Evolutionary conservation across 495 filamentous ascomycete genomes (phyloP).

Genomic region (Achaetomiella virescens): DNA sequence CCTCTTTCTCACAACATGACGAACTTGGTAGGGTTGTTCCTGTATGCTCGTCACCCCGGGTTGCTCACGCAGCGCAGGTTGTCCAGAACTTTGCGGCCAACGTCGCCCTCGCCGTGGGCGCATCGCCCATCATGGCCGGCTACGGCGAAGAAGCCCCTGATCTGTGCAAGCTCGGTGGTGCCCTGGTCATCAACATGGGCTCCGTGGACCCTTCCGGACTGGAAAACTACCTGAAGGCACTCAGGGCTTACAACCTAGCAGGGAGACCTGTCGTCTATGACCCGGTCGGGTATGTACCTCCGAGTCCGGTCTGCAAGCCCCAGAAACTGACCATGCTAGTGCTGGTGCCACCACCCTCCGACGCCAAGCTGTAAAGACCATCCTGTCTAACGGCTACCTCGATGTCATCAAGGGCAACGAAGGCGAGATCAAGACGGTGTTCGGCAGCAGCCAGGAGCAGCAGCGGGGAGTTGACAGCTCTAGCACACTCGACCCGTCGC

Average conservation of each 20-base stretch:
- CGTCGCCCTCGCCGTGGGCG: conserved; percentile 75
- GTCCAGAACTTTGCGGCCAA: conserved; percentile 93
- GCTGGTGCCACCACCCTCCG: conserved; percentile 76
- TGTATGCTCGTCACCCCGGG: neutral
- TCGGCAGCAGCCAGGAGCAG: conserved; percentile 50
- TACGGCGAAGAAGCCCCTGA: conserved; percentile 78
- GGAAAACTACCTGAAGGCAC: conserved; percentile 52
- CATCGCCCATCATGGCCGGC: conserved; percentile 90
- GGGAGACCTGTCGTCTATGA: conserved; percentile 78
- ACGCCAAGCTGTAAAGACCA: conserved; percentile 58
- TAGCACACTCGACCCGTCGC: conserved; percentile 45
- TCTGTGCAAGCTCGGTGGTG: conserved; percentile 56
- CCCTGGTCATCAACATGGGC: conserved; percentile 92
- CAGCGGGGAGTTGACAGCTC: conserved; percentile 88
- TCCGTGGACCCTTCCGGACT: conserved; percentile 70
- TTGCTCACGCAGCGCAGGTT: conserved; percentile 36
- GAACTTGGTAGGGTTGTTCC: conserved; percentile 48
- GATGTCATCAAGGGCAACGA: conserved; percentile 94
- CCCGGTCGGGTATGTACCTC: conserved; percentile 62
- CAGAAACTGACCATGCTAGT: conserved; percentile 18
- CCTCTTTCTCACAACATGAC: conserved; percentile 96
- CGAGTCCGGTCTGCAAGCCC: neutral
- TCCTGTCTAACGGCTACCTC: conserved; percentile 72
- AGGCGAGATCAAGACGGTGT: conserved; percentile 74
- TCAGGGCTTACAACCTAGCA: conserved; percentile 69